Evolutionary conservation across 2,329 filamentous ascomycete species (phyloP), one percentile per base, ranked within the genome.

Genomic region (Verticillium nubilum): DNA sequence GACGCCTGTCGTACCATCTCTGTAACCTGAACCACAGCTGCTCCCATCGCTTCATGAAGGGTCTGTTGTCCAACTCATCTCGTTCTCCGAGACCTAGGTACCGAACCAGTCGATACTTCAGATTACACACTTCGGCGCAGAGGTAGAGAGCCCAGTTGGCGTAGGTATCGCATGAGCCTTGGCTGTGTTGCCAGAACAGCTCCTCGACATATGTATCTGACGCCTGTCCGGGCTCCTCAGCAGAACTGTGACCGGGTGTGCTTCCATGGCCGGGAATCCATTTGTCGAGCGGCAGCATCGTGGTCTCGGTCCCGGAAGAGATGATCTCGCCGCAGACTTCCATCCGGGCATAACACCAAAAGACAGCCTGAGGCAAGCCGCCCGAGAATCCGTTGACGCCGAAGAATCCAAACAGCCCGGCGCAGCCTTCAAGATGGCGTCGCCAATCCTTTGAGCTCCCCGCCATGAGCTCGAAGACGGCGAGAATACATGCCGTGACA

Each of bases 321-420:
- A 85, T 82, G 2, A 85, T 75, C 0, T 77, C 80, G 35, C 79
- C 80, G 60, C 81, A 84, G 3, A 83, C 65, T 65, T 84, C 82
- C 80, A 85, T 85, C 52, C 82, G 74, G 0, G 79, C 81, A 65
- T 83, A 85, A 63, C 80, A 84, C 82, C 82, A 85, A 62, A 85
- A 85, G 0, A 85, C 72, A 0, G 81, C 81, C 63, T 82, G 80
- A 5, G 75, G 73, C 3, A 82, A 75, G n/a, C 70, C 70, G 12
- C 69, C 70, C 2, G 69, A 70, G 60, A 72, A 72, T 0, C 82
- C 83, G 37, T 80, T 75, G 5, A 85, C 79, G 2, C 74, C 75
- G 59, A 79, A 77, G 1, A 79, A 75, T 60, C 79, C 76, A 25
- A 85, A 78, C 1, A 85, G 67, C 1, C 79, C 76, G 1, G 82